A percentile compares a stretch with the other conserved stretches of the same genome.
phyloP scores from a whole-genome alignment of 2,329 filamentous ascomycete species.

The Alternaria dauci region DNA sequence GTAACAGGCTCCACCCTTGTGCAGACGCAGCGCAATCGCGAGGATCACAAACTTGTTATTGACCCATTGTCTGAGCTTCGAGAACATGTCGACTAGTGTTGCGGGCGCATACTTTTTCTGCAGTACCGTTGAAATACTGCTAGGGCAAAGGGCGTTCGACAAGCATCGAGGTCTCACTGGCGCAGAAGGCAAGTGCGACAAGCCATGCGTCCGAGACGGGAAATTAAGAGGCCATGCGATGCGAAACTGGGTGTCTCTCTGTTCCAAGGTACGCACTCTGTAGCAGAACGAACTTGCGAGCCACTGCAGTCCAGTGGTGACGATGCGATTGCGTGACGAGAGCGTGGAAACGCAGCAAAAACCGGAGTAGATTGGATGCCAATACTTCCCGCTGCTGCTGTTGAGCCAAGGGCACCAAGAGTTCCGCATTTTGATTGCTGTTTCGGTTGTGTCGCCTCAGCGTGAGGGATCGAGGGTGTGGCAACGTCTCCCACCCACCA shows the following conservation, averaged over 20 bases:
- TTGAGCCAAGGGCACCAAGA: constrained; percentile 12
- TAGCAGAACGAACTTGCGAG: background rate
- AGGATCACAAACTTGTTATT: background rate
- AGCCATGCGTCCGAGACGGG: constrained; percentile 4
- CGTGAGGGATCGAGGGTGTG: background rate
- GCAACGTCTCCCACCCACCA: background rate
- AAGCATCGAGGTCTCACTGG: constrained; percentile 1
- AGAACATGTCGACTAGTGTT: background rate
- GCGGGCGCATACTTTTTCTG: background rate
- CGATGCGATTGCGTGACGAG: constrained; percentile 1
- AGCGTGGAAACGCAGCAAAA: constrained; percentile 1
- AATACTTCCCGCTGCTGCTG: constrained; percentile 7
- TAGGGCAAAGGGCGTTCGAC: background rate
- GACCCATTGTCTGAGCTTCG: background rate
- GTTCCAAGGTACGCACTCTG: background rate
- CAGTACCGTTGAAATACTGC: background rate
- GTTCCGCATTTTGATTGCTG: constrained; percentile 6
- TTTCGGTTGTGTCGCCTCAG: constrained; percentile 8
- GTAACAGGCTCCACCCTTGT: background rate
- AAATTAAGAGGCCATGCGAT: background rate
- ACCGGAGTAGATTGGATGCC: constrained; percentile 7
- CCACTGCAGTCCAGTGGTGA: background rate
- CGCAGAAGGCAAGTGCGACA: background rate
- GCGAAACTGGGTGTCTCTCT: background rate
- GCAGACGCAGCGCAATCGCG: background rate